These are phyloP conservation scores for Cytospora piceae DNA, from an alignment of 2,329 filamentous ascomycete species.

Conservation along the genomic window DNA sequence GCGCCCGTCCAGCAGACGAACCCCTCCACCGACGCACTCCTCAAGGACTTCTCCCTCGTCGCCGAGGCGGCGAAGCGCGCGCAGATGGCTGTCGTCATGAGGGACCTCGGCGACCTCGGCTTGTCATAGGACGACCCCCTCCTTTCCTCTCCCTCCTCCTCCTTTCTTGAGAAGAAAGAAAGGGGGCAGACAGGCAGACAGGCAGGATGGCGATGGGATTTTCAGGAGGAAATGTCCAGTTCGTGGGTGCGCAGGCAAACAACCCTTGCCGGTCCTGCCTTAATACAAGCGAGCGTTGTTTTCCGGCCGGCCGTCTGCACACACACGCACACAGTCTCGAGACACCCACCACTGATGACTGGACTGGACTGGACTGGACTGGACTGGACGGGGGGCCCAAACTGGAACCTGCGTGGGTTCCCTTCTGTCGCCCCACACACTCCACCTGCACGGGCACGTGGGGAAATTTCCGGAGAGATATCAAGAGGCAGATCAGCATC, in stretches of 20 bases:
- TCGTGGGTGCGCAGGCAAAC: no score
- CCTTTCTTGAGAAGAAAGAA: background rate
- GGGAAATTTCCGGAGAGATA: background rate
- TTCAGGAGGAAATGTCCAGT: no score
- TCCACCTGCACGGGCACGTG: constrained; percentile 4
- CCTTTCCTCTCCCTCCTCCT: no score
- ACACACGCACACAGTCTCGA: no score
- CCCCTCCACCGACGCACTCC: constrained; percentile 60
- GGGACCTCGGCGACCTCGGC: constrained; percentile 78
- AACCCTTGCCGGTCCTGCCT: no score
- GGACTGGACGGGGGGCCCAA: no score
- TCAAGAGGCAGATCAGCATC: background rate
- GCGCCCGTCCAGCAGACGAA: constrained; percentile 33
- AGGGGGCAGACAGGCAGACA: background rate
- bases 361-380: no score
- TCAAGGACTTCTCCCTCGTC: constrained; percentile 82
- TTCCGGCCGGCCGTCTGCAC: no score
- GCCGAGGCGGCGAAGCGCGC: constrained; percentile 93
- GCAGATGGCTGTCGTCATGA: constrained; percentile 85
- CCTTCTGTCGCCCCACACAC: background rate
- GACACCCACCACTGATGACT: no score
- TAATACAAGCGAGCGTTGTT: no score
- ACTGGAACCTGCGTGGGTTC: background rate
- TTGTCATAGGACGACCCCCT: constrained; percentile 46
- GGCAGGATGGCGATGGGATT: no score